Percentiles rank a stretch among this genome's conserved stretches.
Evolutionary conservation across 257 asterid genomes (phyloP).

Genomic region (Cinchona pubescens): DNA sequence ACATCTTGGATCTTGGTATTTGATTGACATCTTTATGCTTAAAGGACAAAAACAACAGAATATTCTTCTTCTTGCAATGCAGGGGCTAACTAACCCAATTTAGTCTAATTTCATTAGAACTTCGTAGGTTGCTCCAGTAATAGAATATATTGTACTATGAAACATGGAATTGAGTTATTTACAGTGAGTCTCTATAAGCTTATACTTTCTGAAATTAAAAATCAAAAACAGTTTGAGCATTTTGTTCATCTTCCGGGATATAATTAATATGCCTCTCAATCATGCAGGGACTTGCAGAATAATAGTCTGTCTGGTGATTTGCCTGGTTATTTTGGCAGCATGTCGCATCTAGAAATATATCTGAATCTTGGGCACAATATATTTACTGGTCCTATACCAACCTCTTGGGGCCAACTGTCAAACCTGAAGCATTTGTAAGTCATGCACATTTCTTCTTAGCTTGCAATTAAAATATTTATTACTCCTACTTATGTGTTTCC

Average conservation of each 20-base stretch:
- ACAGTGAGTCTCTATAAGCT: background rate
- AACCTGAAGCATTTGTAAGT: conserved; percentile 69
- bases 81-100: background rate
- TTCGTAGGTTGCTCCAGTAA: background rate
- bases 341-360: conserved; percentile 56
- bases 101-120: background rate
- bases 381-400: conserved; percentile 72
- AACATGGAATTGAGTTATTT: background rate
- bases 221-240: background rate
- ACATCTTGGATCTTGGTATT: too few species aligned
- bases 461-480: background rate
- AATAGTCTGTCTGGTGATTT: conserved; percentile 61
- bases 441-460: background rate
- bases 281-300: conserved; percentile 66
- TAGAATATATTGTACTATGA: too few species aligned
- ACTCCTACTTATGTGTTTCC: background rate
- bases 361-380: conserved; percentile 65
- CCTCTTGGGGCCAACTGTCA: conserved; percentile 64
- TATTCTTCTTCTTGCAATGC: background rate
- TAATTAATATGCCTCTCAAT: background rate
- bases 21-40: background rate
- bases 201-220: background rate
- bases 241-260: background rate
- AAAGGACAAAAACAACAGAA: background rate
- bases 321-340: conserved; percentile 63